Evolutionary conservation across 2,329 filamentous ascomycete genomes (phyloP), one percentile per base, ranked within the genome.

Genomic region (Colletotrichum sp.): DNA sequence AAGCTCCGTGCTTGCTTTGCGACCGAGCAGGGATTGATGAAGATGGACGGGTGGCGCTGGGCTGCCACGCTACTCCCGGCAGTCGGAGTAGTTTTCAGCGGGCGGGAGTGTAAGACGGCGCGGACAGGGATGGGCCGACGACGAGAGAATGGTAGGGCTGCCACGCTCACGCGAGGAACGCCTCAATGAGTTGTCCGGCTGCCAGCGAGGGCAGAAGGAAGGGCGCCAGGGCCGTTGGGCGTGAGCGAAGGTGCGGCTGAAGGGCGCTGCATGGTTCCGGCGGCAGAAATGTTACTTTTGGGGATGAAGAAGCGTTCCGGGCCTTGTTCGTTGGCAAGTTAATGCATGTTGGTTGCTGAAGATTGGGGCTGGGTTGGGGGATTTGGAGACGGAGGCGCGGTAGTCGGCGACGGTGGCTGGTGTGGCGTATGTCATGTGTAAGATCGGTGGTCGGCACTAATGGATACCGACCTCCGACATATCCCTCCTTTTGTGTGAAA

Each of bases 1-100:
- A 62, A 67, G 72, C 72, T 62, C 55, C 55, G 52, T 58, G 68
- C 68, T 27, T 22, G 9, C 30, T 22, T 48, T 4, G 60, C 10
- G 28, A 13, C 10, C 22, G 60, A 22, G 60, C 60, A 64, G 34
- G 60, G 60, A 64, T 64, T n/a, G 22, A 30, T 5, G 12, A 22
- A 16, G 30, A 34, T 22, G 60, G 30, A 22, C 30, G 22, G 34
- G 13, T 25, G 27, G 32, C n/a, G 32, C 34, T 36, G 60, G 60
- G 60, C 32, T 39, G 60, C 30, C 60, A 64, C 22, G 32, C 60
- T 39, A 32, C 15, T 27, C 60, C 30, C 30, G 18, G 60, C 60
- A 8, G 32, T 62, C 30, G 60, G 60, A 10, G 56, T 18, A 32
- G 56, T 10, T 30, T 60, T 56, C 12, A 18, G 52, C 22, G 52